Percentiles rank a stretch among this genome's conserved stretches.
phyloP scores from a whole-genome alignment of 306 rosid species.

The Malus asiatica region DNA sequence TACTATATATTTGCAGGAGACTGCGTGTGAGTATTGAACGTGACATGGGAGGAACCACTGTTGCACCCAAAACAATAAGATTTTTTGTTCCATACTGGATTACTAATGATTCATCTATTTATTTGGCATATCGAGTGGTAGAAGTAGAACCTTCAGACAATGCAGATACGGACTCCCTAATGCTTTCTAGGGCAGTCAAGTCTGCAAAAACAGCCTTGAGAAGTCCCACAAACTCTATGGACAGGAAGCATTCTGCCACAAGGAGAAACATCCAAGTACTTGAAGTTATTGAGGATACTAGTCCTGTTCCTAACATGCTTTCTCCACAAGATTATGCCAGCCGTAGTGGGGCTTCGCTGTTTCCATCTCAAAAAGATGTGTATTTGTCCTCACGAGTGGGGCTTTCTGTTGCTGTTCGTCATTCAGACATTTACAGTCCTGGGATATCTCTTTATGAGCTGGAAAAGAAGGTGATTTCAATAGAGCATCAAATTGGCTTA shows the following conservation, averaged over 20 bases:
- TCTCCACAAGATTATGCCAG: conserved; percentile 80
- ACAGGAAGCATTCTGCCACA: conserved; percentile 50
- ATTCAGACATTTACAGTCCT: conserved; percentile 65
- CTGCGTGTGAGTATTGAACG: conserved; percentile 86
- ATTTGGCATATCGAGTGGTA: conserved; percentile 81
- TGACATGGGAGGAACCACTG: conserved; percentile 89
- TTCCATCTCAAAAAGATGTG: conserved; percentile 71
- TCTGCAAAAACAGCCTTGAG: conserved; percentile 69
- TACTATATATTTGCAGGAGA: conserved; percentile 48
- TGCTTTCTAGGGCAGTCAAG: conserved; percentile 59
- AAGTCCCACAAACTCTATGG: conserved; percentile 68
- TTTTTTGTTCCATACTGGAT: conserved; percentile 95
- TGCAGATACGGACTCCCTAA: conserved; percentile 52
- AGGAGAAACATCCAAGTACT: conserved; percentile 70
- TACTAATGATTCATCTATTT: conserved; percentile 63
- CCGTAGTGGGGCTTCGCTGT: conserved; percentile 55
- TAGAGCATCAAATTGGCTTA: neutral
- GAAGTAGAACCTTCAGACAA: conserved; percentile 81
- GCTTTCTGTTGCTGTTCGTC: conserved; percentile 61
- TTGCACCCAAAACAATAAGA: conserved; percentile 80
- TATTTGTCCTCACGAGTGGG: conserved; percentile 78
- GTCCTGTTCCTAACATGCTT: conserved; percentile 86
- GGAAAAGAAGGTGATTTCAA: conserved; percentile 78
- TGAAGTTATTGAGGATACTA: conserved; percentile 78
- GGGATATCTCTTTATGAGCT: conserved; percentile 85